Evolutionary conservation across 257 asterid species (phyloP).

Genomic region (Nicotiana undulata): DNA sequence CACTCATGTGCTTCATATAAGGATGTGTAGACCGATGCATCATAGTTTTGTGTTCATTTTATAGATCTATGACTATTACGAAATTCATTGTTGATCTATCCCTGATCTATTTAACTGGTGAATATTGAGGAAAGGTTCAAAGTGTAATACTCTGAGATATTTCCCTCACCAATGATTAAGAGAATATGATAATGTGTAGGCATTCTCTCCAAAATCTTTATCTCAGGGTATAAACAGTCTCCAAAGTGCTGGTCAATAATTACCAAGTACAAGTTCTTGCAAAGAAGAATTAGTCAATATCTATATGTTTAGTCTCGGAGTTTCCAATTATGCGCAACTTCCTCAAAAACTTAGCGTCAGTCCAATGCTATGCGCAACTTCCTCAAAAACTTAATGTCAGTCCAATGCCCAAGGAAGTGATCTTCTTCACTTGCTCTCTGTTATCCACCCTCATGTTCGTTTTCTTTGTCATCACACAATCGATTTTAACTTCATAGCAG

Average conservation of each 20-base stretch:
- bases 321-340: background rate
- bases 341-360: background rate
- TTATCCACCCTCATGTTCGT: background rate
- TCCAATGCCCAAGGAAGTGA: background rate
- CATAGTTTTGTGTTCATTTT: background rate
- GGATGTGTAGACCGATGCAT: background rate
- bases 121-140: background rate
- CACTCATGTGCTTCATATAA: background rate
- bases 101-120: background rate
- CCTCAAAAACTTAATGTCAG: background rate
- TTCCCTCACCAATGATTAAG: background rate
- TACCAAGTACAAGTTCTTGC: constrained; percentile 1
- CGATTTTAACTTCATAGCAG: background rate
- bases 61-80: background rate
- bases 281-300: background rate
- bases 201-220: background rate
- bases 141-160: background rate
- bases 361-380: background rate
- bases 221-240: background rate
- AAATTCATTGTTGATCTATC: background rate
- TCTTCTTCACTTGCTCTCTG: background rate
- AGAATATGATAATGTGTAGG: background rate
- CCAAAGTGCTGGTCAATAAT: background rate
- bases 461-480: background rate
- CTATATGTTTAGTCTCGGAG: background rate